phyloP scores from a whole-genome alignment of 202 grass and related monocot genomes.

The Carex arenaria region DNA sequence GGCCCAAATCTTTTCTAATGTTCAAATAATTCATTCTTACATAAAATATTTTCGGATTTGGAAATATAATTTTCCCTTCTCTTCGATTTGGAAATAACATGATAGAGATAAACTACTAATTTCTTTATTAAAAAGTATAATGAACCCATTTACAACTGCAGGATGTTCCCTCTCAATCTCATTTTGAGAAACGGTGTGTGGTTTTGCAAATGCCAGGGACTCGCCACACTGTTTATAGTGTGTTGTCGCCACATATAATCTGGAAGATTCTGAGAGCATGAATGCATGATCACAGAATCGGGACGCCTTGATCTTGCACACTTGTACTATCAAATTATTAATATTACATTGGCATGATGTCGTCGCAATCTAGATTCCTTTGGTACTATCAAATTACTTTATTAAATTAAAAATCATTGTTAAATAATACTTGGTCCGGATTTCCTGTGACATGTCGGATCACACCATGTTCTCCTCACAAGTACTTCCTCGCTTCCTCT shows the following conservation, averaged over 20 bases:
- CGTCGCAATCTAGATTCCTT: constrained; percentile 6
- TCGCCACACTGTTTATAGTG: neutral
- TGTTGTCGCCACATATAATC: neutral
- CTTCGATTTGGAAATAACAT: too few relatives aligned
- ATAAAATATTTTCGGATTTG: neutral
- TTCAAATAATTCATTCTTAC: neutral
- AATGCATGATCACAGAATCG: neutral
- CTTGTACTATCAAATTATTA: neutral
- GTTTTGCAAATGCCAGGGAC: neutral
- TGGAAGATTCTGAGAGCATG: neutral
- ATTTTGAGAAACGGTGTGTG: neutral
- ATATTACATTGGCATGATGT: neutral
- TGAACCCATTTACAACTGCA: neutral
- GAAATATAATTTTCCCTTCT: too few relatives aligned
- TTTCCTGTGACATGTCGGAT: neutral
- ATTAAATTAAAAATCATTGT: neutral
- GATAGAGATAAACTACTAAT: too few relatives aligned
- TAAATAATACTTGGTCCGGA: neutral
- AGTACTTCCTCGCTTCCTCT: neutral
- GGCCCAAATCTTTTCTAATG: neutral
- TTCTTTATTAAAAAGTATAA: too few relatives aligned
- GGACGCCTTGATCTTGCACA: neutral
- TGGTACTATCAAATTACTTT: neutral
- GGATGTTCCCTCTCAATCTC: neutral
- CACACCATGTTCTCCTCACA: neutral